These are phyloP conservation scores for Penicillium egyptiacum DNA, from an alignment of 495 filamentous ascomycete genomes.

Conservation along the genomic window DNA sequence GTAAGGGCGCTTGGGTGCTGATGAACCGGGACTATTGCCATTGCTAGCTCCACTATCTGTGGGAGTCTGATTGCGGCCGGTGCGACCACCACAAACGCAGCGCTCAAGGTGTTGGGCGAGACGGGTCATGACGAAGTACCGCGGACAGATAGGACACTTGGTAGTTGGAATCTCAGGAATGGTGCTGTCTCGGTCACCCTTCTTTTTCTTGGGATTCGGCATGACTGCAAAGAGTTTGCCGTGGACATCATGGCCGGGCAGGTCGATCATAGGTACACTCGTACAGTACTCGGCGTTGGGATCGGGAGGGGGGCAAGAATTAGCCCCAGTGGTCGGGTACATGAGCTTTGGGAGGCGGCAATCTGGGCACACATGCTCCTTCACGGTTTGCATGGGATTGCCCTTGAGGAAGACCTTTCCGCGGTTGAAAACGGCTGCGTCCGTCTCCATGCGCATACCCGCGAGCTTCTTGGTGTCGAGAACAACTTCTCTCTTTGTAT, in stretches of 20 bases:
- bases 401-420: conserved; percentile 71
- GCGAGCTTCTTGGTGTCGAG: conserved; percentile 42
- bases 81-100: conserved; percentile 73
- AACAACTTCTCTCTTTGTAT: conserved; percentile 37
- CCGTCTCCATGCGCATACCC: conserved; percentile 59
- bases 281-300: conserved; percentile 70
- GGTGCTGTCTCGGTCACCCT: conserved; percentile 31
- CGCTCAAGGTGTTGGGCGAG: conserved; percentile 76
- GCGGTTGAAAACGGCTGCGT: conserved; percentile 69
- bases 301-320: conserved; percentile 57
- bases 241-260: conserved; percentile 77
- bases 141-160: conserved; percentile 63
- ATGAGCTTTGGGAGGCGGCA: conserved; percentile 65
- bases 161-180: conserved; percentile 60
- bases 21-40: conserved; percentile 38
- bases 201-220: conserved; percentile 57
- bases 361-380: conserved; percentile 66
- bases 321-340: conserved; percentile 61
- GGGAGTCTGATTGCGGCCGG: conserved; percentile 52
- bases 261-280: conserved; percentile 68
- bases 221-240: conserved; percentile 71
- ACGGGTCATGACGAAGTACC: conserved; percentile 59
- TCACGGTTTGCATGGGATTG: conserved; percentile 70
- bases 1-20: conserved; percentile 41
- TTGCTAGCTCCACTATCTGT: conserved; percentile 37